Conservation (phyloP, 2,329 filamentous ascomycete genomes). For the Dothidotthia symphoricarpi region DNA sequence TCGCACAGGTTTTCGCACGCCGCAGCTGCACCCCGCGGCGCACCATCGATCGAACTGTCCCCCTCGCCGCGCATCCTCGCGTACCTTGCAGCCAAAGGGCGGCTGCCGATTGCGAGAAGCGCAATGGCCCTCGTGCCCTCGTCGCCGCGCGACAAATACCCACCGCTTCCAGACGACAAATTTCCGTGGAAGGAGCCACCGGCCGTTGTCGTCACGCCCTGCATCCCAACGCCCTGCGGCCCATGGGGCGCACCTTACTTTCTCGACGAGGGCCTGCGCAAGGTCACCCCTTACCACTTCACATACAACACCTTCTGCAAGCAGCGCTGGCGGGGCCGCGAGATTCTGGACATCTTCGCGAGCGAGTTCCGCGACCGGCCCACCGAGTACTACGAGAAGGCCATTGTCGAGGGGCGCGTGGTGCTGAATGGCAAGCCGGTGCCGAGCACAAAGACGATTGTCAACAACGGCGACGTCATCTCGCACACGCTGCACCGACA, state of each 20-base stretch:
- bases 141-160: slow-evolving; percentile 30
- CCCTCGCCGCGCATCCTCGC: slow-evolving; percentile 54
- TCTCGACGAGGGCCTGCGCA: slow-evolving; percentile 77
- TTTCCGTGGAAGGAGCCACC: slow-evolving; percentile 48
- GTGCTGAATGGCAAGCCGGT: slow-evolving; percentile 74
- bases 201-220: slow-evolving; percentile 49
- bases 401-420: slow-evolving; percentile 78
- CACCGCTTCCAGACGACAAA: slow-evolving; percentile 34
- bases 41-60: slow-evolving; percentile 9
- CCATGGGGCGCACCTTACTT: slow-evolving; percentile 73
- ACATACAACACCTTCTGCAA: slow-evolving; percentile 97
- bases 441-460: slow-evolving; percentile 62
- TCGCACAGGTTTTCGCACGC: slow-evolving; percentile 2
- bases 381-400: slow-evolving; percentile 75
- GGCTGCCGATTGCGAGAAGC: slow-evolving; percentile 28
- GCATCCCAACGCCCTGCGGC: slow-evolving; percentile 47
- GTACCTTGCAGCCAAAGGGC: slow-evolving; percentile 52
- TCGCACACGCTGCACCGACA: slow-evolving; percentile 94
- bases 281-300: slow-evolving; percentile 82
- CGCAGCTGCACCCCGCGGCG: slow-evolving; percentile 2
- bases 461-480: slow-evolving; percentile 87
- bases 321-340: slow-evolving; percentile 81
- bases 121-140: slow-evolving; percentile 48
- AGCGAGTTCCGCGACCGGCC: slow-evolving; percentile 90
- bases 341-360: slow-evolving; percentile 81